Evolutionary conservation across 441 rosid genomes (phyloP), one percentile per base, ranked within the genome.

Genomic region (Gossypium lobatum): DNA sequence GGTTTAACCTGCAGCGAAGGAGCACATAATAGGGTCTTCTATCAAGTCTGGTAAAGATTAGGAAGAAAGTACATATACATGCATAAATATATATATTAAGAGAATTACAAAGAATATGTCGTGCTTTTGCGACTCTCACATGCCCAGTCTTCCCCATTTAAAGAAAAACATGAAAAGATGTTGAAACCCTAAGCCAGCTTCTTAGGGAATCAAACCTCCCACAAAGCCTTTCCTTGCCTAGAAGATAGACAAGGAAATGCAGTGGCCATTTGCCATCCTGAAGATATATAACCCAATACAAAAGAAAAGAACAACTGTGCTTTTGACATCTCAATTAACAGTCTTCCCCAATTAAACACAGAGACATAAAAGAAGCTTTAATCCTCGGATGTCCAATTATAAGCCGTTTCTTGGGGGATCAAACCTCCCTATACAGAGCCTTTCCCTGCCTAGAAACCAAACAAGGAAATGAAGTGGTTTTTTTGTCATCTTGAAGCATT

Each of bases 1-100:
- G 71, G 20, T 76, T 72, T 78, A 79, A 70, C 83, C 95, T 89
- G 80, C 73, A 66, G 73, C 74, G 75, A 70, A 80, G 76, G 54
- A 74, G 20, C n/a, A 64, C 26, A 45, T 67, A 31, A 79, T 64
- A 68, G 31, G 70, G 26, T 65, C 75, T 70, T 66, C 68, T 48
- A 72, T 50, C 20, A 59, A 72, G 48, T 76, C 55, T 45, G 50
- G 61, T 52, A 46, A 75, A 42, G 2, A 42, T 57, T 31, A 9
- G 18, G 21, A 53, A 70, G 67, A 53, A 76, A 54, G 64, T 21
- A 14, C 7, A 26, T 13, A 67, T 25, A 48, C 71, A 14, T n/a
- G n/a, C 20, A 42, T 20, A 6, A 14, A 60, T 13, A 45, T 4
- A 17, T 6, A 70, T 34, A 70, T 16, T 39, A 34, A 53, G 34